Evolutionary conservation across 2,329 filamentous ascomycete species (phyloP).

Genomic region (Colletotrichum sp.): DNA sequence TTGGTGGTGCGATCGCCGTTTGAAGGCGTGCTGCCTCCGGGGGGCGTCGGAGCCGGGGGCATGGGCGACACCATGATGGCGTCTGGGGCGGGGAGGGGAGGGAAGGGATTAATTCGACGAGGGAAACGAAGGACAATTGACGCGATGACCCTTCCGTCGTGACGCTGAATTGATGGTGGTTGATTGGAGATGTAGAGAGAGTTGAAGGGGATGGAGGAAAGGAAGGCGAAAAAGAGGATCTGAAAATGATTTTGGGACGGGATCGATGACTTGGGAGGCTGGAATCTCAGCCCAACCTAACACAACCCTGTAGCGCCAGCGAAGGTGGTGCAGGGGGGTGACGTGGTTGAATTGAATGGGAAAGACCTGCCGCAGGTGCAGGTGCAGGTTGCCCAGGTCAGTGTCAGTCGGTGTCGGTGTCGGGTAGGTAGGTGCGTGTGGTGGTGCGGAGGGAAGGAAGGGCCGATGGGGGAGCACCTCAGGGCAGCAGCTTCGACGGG

Average conservation of each 20-base stretch:
- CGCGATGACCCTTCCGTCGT: conserved; percentile 17
- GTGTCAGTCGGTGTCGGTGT: too few species aligned
- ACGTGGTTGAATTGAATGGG: conserved; percentile 10
- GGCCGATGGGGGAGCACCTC: not conserved
- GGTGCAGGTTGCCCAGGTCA: too few species aligned
- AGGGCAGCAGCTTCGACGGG: not conserved
- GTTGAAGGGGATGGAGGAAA: not conserved
- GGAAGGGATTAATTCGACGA: conserved; percentile 5
- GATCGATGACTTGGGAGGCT: conserved; percentile 20
- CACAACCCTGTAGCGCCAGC: conserved; percentile 14
- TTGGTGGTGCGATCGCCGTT: conserved; percentile 56
- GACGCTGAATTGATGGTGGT: not conserved
- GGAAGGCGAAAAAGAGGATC: not conserved
- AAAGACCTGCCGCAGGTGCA: not conserved
- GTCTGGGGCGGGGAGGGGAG: not conserved
- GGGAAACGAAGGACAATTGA: conserved; percentile 18
- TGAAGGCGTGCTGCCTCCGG: conserved; percentile 39
- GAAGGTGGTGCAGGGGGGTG: conserved; percentile 6
- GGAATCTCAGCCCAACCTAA: conserved; percentile 17
- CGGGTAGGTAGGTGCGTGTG: not conserved
- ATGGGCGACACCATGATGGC: conserved; percentile 40
- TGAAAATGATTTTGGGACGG: conserved; percentile 20
- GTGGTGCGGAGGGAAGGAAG: not conserved
- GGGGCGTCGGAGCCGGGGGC: conserved; percentile 57
- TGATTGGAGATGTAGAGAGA: not conserved